These are phyloP conservation scores for Triticum dicoccoides DNA, from an alignment of 176 grass and related monocot genomes.

Conservation along the genomic window DNA sequence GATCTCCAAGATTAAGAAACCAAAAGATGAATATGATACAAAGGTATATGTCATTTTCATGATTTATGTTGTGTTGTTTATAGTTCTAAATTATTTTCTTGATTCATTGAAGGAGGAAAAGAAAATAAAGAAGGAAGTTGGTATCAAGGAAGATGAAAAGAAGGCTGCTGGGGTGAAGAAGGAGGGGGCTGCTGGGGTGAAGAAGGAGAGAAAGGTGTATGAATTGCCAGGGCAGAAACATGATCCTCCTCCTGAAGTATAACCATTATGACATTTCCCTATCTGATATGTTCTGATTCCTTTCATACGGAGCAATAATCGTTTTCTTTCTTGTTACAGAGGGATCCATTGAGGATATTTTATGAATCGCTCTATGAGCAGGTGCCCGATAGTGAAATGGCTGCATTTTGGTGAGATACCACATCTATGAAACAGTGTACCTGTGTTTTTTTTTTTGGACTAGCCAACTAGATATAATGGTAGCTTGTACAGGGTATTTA, in stretches of 20 bases:
- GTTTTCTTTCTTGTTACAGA: slow-evolving; percentile 46
- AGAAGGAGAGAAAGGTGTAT: slow-evolving; percentile 76
- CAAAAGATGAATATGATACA: slow-evolving; percentile 38
- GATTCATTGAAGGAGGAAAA: slow-evolving; percentile 39
- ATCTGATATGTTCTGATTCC: slow-evolving; percentile 2
- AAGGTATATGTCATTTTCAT: slow-evolving; percentile 31
- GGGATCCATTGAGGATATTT: slow-evolving; percentile 93
- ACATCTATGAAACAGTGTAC: not conserved
- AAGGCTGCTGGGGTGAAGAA: slow-evolving; percentile 35
- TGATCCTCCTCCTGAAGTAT: slow-evolving; percentile 86
- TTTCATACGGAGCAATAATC: not conserved
- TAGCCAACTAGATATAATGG: slow-evolving; percentile 4
- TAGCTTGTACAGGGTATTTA: slow-evolving; percentile 9
- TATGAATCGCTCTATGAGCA: slow-evolving; percentile 91
- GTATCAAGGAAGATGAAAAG: slow-evolving; percentile 22
- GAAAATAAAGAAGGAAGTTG: slow-evolving; percentile 39
- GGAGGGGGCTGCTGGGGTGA: not conserved
- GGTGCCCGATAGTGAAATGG: slow-evolving; percentile 87
- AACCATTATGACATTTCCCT: slow-evolving; percentile 23
- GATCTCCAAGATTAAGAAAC: slow-evolving; percentile 45
- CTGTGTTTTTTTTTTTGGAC: not conserved
- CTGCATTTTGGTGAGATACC: slow-evolving; percentile 65
- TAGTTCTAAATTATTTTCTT: slow-evolving; percentile 23
- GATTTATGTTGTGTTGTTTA: slow-evolving; percentile 16
- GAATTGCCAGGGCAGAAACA: slow-evolving; percentile 93